These are phyloP conservation scores for Dicorynia guianensis DNA, from an alignment of 306 rosid species.

Conservation along the genomic window DNA sequence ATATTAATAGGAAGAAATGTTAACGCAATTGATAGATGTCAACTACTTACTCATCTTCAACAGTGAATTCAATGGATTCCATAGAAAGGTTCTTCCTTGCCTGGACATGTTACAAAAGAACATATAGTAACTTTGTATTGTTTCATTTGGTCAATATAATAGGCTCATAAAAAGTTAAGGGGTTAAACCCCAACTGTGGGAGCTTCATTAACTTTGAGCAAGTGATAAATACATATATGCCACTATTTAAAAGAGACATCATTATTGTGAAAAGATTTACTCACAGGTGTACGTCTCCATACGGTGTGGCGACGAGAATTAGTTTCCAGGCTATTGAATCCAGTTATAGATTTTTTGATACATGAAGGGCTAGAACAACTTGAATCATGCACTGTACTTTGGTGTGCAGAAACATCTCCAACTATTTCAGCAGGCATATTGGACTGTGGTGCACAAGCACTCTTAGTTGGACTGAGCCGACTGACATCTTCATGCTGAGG, in stretches of 20 bases:
- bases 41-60: conserved; percentile 83
- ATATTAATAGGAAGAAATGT: conserved; percentile 17
- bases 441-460: conserved; percentile 40
- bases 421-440: conserved; percentile 44
- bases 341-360: conserved; percentile 63
- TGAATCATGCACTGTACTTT: conserved; percentile 39
- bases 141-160: conserved; percentile 26
- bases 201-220: conserved; percentile 29
- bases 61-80: conserved; percentile 72
- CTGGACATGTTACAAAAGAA: conserved; percentile 52
- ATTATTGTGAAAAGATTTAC: conserved; percentile 48
- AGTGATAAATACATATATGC: conserved; percentile 34
- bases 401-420: conserved; percentile 45
- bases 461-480: conserved; percentile 39
- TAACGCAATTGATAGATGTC: conserved; percentile 36
- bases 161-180: conserved; percentile 27
- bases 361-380: conserved; percentile 45
- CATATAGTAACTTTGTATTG: conserved; percentile 22
- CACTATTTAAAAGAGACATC: conserved; percentile 21
- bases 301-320: conserved; percentile 46
- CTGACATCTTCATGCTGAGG: conserved; percentile 47
- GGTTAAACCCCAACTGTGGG: conserved; percentile 16
- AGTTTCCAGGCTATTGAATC: conserved; percentile 48
- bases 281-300: conserved; percentile 83
- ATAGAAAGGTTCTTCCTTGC: conserved; percentile 93